Base-by-base conservation (phyloP, 345 rosid species). In the Arabidopsis thaliana region DNA sequence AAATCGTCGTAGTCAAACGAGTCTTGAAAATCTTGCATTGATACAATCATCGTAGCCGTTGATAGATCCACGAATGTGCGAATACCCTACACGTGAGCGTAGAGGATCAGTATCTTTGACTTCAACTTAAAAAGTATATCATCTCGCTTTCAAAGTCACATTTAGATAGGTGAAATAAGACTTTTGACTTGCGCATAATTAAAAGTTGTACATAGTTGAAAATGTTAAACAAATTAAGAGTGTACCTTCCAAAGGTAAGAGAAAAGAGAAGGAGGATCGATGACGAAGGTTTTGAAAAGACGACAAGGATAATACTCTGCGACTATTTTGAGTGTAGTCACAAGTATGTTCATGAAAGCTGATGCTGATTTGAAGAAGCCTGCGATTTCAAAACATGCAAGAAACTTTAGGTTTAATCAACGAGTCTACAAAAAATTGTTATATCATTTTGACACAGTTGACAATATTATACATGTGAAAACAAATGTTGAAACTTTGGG, bases 341-440 rank as follows among this genome's bases (percentile, higher is more conserved):
- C 80, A 67, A 91, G 74, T n/a, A 84, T 64, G 81, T 89, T 96
- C 91, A 91, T 84, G 79, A 93, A 93, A 82, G 91, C 84, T 61
- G 99, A 82, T 25, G 94, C 99, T 28, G 99, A 96, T 83, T 96
- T 91, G 95, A 86, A 96, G 86, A 88, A 84, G 85, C 96, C 99
- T 96, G 96, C 73, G 71, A 16, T 38, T 38, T 51, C 23, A 69
- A 20, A 58, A 20, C 30, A n/a, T 44, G 4, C 6, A 41, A 34
- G 32, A 36, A 16, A 30, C 22, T 11, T 73, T 73, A 45, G 68
- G 36, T 23, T 30, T 32, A 13, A 51, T 4, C 13, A 46, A 16
- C 20, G 20, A 16, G 20, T 16, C 20, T 16, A 16, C 20, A 16
- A 16, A 5, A n/a, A 8, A 25, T 40, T 24, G 14, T 52, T 20